Percentiles rank a stretch among this genome's conserved stretches.
Conservation (phyloP, 2,329 filamentous ascomycete genomes). For the Aurifilum marmelostoma region DNA sequence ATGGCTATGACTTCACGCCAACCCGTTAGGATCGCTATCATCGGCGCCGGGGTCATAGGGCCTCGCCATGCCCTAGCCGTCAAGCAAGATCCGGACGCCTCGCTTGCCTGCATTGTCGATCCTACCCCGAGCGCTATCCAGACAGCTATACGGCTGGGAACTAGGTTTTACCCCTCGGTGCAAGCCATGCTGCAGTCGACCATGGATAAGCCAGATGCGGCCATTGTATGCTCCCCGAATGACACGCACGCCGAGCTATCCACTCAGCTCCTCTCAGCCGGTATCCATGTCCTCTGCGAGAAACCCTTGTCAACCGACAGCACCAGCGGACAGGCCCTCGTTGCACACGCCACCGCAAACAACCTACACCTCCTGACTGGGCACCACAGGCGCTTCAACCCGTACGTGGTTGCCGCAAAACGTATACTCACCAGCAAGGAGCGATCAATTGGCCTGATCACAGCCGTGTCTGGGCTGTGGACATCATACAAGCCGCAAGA, state of each 20-base stretch:
- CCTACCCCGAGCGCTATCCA: constrained; percentile 31
- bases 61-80: constrained; percentile 39
- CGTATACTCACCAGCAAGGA: constrained; percentile 40
- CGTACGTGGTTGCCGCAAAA: constrained; percentile 55
- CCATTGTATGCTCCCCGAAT: constrained; percentile 64
- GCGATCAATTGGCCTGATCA: constrained; percentile 47
- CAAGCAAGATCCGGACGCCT: constrained; percentile 29
- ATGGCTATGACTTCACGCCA: not conserved
- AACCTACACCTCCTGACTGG: constrained; percentile 55
- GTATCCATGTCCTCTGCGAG: constrained; percentile 59
- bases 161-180: constrained; percentile 39
- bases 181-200: constrained; percentile 45
- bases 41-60: constrained; percentile 39
- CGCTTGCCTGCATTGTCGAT: constrained; percentile 39
- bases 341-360: constrained; percentile 35
- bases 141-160: constrained; percentile 33
- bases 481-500: constrained; percentile 51
- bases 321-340: constrained; percentile 39
- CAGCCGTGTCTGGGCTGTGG: constrained; percentile 61
- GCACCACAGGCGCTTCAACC: constrained; percentile 64
- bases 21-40: constrained; percentile 35
- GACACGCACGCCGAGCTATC: constrained; percentile 57
- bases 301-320: constrained; percentile 56
- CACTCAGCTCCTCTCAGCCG: constrained; percentile 49
- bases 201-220: constrained; percentile 50